Base-by-base conservation (phyloP, 2,329 filamentous ascomycete species). In the Colletotrichum shisoi region DNA sequence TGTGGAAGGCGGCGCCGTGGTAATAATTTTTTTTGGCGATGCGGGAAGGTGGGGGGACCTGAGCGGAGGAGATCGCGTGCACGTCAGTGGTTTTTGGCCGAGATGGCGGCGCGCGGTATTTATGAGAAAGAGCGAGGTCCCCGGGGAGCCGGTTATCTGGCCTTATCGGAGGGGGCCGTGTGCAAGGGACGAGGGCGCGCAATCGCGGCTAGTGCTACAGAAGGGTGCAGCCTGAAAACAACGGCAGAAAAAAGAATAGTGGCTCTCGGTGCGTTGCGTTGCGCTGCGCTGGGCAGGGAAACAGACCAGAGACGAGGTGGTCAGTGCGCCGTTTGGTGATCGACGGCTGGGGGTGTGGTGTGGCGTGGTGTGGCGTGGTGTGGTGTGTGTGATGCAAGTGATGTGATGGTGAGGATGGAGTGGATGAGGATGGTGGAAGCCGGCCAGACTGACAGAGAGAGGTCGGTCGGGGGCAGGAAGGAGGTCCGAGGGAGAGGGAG, bases 101-200 rank as follows among this genome's bases (percentile, higher is more conserved):
- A 77, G 77, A 77, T 74, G 79, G 79, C 79, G 78, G 79, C 78
- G 78, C 78, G 76, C 79, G 77, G 76, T 80, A 81, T 80, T 80
- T 80, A 80, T 81, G 78, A 80, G 78, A 74, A 70, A 63, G 77
- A 77, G 73, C 74, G 52, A 52, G 65, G 76, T 72, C 70, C 73
- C 74, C 73, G 74, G 71, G 72, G 73, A 74, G 72, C 73, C 71
- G 73, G 74, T 71, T 73, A 76, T 73, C 75, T 80, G 76, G 73
- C 62, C 72, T 72, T 80, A 80, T 71, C 78, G 78, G 78, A 77
- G 78, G 21, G 31, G 71, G 31, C 8, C 31, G 31, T 34, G 31
- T 34, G 31, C 31, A 34, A 72, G 39, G 46, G 78, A 34, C 37
- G 71, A 72, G 44, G 40, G 49, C 44, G 49, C 37, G 54, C 65